Percentiles rank a stretch among this genome's conserved stretches.
phyloP scores from a whole-genome alignment of 768 basidiomycete genomes.

The Mycena polygramma region DNA sequence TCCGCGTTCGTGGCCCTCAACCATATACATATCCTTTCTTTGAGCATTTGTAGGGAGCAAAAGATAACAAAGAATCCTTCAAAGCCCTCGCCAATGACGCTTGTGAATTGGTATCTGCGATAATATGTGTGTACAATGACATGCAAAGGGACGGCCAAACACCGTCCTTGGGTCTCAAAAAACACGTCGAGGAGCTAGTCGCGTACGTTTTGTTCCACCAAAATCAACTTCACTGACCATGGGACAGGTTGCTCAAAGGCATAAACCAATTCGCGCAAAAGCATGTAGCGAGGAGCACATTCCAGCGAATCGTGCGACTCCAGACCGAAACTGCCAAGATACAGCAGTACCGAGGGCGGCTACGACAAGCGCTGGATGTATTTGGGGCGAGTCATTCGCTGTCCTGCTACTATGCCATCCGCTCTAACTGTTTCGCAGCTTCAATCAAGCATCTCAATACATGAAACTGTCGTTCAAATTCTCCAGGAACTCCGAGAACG shows the following conservation, averaged over 20 bases:
- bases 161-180: slow-evolving; percentile 30
- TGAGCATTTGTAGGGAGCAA: slow-evolving; percentile 34
- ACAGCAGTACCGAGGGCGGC: slow-evolving; percentile 34
- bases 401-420: not conserved
- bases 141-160: slow-evolving; percentile 33
- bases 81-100: slow-evolving; percentile 41
- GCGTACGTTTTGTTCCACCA: slow-evolving; percentile 23
- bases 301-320: slow-evolving; percentile 35
- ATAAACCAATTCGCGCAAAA: slow-evolving; percentile 39
- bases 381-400: slow-evolving; percentile 40
- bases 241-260: slow-evolving; percentile 35
- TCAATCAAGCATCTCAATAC: slow-evolving; percentile 41
- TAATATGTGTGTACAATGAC: slow-evolving; percentile 37
- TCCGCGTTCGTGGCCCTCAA: slow-evolving; percentile 31
- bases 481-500: slow-evolving; percentile 30
- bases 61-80: slow-evolving; percentile 43
- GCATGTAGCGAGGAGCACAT: slow-evolving; percentile 23
- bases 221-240: not conserved
- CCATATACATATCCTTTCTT: not conserved
- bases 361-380: slow-evolving; percentile 43
- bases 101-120: slow-evolving; percentile 41
- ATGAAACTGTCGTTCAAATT: slow-evolving; percentile 40
- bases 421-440: slow-evolving; percentile 27
- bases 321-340: slow-evolving; percentile 37
- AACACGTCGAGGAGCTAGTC: slow-evolving; percentile 37